Conservation (phyloP, 345 rosid species). For the Eucalyptus rudis region DNA sequence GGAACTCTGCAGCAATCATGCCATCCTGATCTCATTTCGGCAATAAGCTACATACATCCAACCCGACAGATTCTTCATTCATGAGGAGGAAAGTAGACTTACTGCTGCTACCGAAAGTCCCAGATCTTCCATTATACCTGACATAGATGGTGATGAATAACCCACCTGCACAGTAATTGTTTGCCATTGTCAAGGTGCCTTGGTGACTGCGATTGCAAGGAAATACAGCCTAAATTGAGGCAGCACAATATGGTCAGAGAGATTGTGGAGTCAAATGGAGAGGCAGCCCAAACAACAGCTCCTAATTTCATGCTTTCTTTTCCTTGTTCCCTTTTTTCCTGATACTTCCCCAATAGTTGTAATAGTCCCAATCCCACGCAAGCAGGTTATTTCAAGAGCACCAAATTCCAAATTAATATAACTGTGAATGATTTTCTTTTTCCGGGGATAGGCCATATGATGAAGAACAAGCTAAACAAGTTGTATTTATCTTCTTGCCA, state of each 20-base stretch:
- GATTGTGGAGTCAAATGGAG: background rate
- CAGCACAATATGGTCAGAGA: background rate
- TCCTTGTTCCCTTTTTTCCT: background rate
- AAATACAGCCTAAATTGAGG: too few species aligned
- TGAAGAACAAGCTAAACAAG: background rate
- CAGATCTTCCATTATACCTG: too few species aligned
- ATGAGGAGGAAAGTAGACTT: too few species aligned
- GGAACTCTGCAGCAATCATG: too few species aligned
- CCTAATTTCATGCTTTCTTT: background rate
- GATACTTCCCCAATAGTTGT: background rate
- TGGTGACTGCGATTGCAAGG: too few species aligned
- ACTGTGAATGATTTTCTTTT: background rate
- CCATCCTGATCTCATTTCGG: too few species aligned
- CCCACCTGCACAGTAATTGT: too few species aligned
- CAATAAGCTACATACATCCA: too few species aligned
- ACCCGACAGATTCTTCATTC: too few species aligned
- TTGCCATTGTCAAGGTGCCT: too few species aligned
- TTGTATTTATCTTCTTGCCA: background rate
- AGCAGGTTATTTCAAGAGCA: background rate
- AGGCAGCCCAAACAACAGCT: background rate
- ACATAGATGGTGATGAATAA: too few species aligned
- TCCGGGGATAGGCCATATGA: background rate
- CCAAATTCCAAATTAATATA: background rate
- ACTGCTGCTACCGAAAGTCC: too few species aligned
- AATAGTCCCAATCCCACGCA: background rate